Evolutionary conservation across 768 basidiomycete species (phyloP).

Genomic region (Serendipita sp.): DNA sequence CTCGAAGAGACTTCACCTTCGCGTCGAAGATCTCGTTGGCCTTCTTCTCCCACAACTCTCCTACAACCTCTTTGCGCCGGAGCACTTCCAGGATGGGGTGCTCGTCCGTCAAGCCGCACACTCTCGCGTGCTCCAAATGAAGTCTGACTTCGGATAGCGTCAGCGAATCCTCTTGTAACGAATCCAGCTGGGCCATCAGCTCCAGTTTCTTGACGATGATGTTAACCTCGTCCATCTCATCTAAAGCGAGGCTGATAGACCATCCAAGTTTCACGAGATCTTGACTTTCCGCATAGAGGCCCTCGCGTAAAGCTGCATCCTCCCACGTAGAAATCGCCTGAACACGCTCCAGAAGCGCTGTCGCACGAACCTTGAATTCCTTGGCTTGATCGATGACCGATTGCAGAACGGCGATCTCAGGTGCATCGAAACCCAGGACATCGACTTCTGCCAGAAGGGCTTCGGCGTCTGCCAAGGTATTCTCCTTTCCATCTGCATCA

Average conservation of each 20-base stretch:
- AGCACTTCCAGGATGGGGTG: conserved; percentile 52
- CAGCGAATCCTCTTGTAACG: conserved; percentile 42
- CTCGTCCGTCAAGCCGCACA: conserved; percentile 47
- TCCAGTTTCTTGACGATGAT: conserved; percentile 68
- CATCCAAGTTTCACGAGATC: conserved; percentile 52
- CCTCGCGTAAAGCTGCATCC: conserved; percentile 24
- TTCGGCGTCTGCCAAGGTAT: conserved; percentile 46
- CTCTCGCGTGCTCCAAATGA: conserved; percentile 51
- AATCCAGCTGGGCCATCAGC: conserved; percentile 59
- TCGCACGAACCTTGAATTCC: conserved; percentile 42
- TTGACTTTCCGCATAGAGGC: conserved; percentile 49
- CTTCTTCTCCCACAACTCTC: conserved; percentile 61
- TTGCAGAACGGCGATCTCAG: conserved; percentile 48
- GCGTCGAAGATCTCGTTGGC: conserved; percentile 27
- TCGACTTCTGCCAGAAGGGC: conserved; percentile 56
- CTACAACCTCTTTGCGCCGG: conserved; percentile 46
- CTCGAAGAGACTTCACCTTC: conserved; percentile 28
- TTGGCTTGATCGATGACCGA: conserved; percentile 47
- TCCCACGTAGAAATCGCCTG: neutral
- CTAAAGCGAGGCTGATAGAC: conserved; percentile 68
- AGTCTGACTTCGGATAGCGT: conserved; percentile 66
- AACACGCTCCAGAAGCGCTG: conserved; percentile 31
- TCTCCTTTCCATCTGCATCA: neutral
- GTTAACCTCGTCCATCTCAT: conserved; percentile 63
- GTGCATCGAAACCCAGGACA: conserved; percentile 66